Evolutionary conservation across 2,329 filamentous ascomycete genomes (phyloP).

Genomic region (Mycosphaerella sp.): DNA sequence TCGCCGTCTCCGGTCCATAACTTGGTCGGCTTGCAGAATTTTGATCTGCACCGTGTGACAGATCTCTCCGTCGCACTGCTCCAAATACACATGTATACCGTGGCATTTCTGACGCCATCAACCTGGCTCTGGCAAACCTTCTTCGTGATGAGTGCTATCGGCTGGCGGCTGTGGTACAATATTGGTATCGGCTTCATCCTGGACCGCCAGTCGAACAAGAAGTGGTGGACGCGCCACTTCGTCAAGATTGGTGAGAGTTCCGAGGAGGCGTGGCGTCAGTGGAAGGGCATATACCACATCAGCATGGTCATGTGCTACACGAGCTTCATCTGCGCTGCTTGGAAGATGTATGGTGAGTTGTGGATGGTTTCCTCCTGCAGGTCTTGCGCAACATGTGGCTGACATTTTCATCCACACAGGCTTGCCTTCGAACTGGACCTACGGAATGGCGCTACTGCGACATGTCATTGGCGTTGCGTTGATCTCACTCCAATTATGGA

Average conservation of each 20-base stretch:
- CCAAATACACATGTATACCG: conserved; percentile 63
- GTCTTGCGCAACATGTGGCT: conserved; percentile 6
- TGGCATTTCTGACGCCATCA: conserved; percentile 70
- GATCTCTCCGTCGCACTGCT: conserved; percentile 76
- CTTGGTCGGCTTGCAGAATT: conserved; percentile 71
- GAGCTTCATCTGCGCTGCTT: conserved; percentile 82
- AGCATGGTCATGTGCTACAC: conserved; percentile 86
- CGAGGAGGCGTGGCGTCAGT: conserved; percentile 92
- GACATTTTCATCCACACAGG: conserved; percentile 26
- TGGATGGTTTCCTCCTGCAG: neutral
- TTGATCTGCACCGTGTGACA: conserved; percentile 81
- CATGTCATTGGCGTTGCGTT: conserved; percentile 78
- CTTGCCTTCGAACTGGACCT: conserved; percentile 76
- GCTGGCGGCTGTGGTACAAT: conserved; percentile 89
- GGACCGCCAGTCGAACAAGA: conserved; percentile 76
- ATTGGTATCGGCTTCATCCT: conserved; percentile 81
- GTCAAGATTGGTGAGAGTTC: conserved; percentile 90
- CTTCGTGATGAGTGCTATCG: conserved; percentile 72
- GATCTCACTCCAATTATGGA: conserved; percentile 86
- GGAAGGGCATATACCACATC: conserved; percentile 93
- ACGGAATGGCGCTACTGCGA: conserved; percentile 76
- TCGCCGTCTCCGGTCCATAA: conserved; percentile 63
- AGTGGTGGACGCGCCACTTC: conserved; percentile 95
- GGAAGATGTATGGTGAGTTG: conserved; percentile 74
- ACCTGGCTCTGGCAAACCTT: conserved; percentile 68